Base-by-base conservation (phyloP, 257 asterid species). In the Sherardia arvensis region DNA sequence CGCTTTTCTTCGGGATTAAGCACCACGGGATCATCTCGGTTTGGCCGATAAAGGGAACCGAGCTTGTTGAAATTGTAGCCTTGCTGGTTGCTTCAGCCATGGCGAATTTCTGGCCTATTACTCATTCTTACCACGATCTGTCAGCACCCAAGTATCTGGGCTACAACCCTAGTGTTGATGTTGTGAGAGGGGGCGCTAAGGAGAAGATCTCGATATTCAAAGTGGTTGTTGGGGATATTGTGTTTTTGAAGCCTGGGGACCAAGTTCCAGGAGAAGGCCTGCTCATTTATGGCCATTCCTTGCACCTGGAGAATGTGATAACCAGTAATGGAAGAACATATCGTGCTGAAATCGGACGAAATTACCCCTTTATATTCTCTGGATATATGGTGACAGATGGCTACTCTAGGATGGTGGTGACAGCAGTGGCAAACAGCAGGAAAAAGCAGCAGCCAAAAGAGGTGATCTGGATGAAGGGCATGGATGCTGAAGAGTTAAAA, bases 211-310 rank as follows among this genome's bases (percentile, higher is more conserved):
- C 56, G 15, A 61, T 62, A 27, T 40, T 61, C 2, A 28, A 38
- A 27, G 15, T 71, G n/a, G 59, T 49, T 1, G 71, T 71, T 2
- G 76, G 76, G 7, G 73, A 57, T 11, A 5, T 73, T 20, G 77
- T 62, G 8, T 61, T 59, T 25, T 11, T 72, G 68, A 72, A 60
- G 40, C 66, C 66, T 1, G 72, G 76, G 5, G 76, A 72, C 33
- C 62, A 66, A 27, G 55, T 72, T 66, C 76, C 76, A 9, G 72
- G 60, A 4, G 76, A 72, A 30, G 76, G 68, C 7, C 51, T 72
- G 20, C 61, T 72, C 26, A 18, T 72, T 10, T 67, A 72, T 11
- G 71, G 76, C 20, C 53, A 27, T 27, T 72, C 76, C 4, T 53
- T 72, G 20, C 62, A 59, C 56, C 56, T 62, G 20, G 56, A 43